phyloP scores from a whole-genome alignment of 352 stramenopile species.

The Globisporangium nagaii region DNA sequence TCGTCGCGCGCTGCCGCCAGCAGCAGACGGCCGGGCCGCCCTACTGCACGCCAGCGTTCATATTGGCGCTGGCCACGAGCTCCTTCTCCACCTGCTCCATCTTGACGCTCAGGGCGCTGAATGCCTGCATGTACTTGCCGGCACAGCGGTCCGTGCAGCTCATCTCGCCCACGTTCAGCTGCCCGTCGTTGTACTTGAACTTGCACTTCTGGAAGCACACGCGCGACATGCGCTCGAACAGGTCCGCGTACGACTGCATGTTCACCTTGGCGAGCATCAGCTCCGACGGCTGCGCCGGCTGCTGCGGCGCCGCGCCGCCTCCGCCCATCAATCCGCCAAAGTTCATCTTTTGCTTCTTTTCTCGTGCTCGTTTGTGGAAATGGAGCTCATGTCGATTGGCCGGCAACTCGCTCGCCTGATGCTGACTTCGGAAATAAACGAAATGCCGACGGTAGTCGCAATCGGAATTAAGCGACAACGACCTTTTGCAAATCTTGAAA shows the following conservation, averaged over 20 bases:
- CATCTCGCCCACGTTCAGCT: constrained; percentile 98
- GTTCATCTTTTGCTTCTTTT: constrained; percentile 44
- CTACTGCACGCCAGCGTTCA: constrained; percentile 39
- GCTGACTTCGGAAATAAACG: too few relatives aligned
- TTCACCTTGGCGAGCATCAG: constrained; percentile 89
- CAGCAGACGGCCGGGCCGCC: too few relatives aligned
- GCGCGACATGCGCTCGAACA: constrained; percentile 89
- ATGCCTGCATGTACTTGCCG: constrained; percentile 97
- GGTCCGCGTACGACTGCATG: constrained; percentile 88
- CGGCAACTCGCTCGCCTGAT: too few relatives aligned
- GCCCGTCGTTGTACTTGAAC: constrained; percentile 94
- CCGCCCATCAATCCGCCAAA: constrained; percentile 73
- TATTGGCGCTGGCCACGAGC: constrained; percentile 70
- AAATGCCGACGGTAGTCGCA: too few relatives aligned
- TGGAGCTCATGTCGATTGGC: too few relatives aligned
- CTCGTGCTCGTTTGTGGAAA: neutral
- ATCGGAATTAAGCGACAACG: too few relatives aligned
- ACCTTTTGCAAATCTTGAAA: too few relatives aligned
- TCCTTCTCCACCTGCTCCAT: constrained; percentile 95
- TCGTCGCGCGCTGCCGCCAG: neutral
- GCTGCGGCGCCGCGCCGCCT: constrained; percentile 30
- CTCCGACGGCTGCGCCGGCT: constrained; percentile 67
- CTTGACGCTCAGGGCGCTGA: constrained; percentile 92
- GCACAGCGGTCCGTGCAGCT: constrained; percentile 97
- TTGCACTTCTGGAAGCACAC: constrained; percentile 95